Base-by-base conservation (phyloP, 768 basidiomycete genomes). In the Scleroderma citrinum region DNA sequence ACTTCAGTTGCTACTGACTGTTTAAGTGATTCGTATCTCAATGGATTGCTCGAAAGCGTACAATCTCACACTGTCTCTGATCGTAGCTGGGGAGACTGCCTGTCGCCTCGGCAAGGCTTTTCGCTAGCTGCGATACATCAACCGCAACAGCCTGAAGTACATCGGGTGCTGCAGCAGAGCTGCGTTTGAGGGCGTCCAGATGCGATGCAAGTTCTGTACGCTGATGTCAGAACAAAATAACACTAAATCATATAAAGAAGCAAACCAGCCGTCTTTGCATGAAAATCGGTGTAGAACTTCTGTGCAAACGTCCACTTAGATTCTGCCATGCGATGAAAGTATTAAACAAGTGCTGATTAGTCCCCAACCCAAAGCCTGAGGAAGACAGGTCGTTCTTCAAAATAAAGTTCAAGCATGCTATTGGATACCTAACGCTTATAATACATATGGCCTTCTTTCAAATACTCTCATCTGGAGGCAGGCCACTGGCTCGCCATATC, bases 61-160 rank as follows among this genome's bases (percentile, higher is more conserved):
- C 87, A 57, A 71, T 66, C 62, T 85, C 84, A 59, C 76, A 85
- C 58, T 82, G 82, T 47, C 82, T 75, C 59, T 85, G 87, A 63
- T 89, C 86, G 59, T 87, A 88, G 34, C 75, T 70, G 4, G 87
- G 83, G 39, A 92, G 67, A 49, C 75, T 79, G 7, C 76, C 75
- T 8, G 77, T 80, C 5, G 83, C 86, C 60, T 82, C 84, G 6
- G 74, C 70, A 16, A 91, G 72, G 20, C 70, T 71, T 57, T 83
- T 90, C 38, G 78, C 71, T 38, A 88, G 63, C 51, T 76, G 78
- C 3, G 81, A 76, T 17, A 84, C 63, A 36, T 78, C 77, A 8
- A 69, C 52, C 3, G 80, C 68, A 7, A 85, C 54, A 16, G 62
- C 67, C 48, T 76, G 71, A 3, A 82, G 35, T 13, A 52, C 57